Evolutionary conservation across 352 stramenopile species (phyloP).

Genomic region (Nothophytophthora sp.): DNA sequence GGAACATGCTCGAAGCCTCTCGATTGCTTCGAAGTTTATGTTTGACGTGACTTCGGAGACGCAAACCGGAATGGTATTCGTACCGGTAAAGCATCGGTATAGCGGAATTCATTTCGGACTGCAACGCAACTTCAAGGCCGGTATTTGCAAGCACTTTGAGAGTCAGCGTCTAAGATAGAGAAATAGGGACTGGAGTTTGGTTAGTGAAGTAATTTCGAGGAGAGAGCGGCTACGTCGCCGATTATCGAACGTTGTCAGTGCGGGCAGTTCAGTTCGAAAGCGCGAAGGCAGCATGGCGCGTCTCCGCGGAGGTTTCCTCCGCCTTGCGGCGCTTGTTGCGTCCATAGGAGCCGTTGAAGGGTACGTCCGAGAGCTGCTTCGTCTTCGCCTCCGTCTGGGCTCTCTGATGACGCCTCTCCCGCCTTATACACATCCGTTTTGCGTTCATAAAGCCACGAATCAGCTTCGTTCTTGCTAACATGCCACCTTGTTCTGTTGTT

Average conservation of each 20-base stretch:
- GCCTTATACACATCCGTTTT: not conserved
- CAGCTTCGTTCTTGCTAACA: conserved; percentile 2
- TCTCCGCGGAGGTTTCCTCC: conserved; percentile 4
- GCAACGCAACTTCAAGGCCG: too few species aligned
- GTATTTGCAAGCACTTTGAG: too few species aligned
- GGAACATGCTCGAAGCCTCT: conserved; percentile 43
- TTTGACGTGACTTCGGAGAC: too few species aligned
- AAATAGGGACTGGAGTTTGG: too few species aligned
- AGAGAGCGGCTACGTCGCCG: too few species aligned
- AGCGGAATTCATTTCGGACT: too few species aligned
- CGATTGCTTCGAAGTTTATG: conserved; percentile 4
- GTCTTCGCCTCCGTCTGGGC: not conserved
- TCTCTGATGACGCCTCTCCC: conserved; percentile 1
- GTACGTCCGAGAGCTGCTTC: conserved; percentile 3
- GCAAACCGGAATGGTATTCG: too few species aligned
- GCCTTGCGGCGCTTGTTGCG: conserved; percentile 11
- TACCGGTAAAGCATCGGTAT: too few species aligned
- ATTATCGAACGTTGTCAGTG: too few species aligned
- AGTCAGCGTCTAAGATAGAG: too few species aligned
- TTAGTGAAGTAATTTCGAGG: too few species aligned
- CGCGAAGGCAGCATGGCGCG: conserved; percentile 8
- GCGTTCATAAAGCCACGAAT: not conserved
- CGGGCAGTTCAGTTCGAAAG: conserved; percentile 21
- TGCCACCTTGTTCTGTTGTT: not conserved
- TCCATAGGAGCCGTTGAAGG: conserved; percentile 1